Conservation (phyloP, 208 protist genomes). For the Leishmania guyanensis region DNA sequence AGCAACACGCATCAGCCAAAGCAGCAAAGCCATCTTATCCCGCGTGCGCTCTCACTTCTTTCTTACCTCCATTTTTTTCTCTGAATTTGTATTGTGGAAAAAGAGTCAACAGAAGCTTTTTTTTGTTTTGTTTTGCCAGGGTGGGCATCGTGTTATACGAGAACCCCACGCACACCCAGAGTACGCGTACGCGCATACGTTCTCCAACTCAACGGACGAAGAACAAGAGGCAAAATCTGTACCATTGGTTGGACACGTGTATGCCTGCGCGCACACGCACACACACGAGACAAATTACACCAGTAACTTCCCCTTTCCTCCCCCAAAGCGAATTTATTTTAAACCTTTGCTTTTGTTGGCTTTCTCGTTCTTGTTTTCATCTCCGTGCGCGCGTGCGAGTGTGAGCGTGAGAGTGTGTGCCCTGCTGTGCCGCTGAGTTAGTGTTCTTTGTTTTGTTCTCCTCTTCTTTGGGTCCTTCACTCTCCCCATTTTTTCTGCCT, state of each 20-base stretch:
- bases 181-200: neutral
- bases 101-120: neutral
- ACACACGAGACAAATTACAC: neutral
- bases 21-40: neutral
- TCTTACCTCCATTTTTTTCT: neutral
- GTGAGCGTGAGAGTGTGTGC: neutral
- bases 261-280: neutral
- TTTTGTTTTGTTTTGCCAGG: neutral
- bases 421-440: neutral
- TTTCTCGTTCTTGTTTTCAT: neutral
- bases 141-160: neutral
- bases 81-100: neutral
- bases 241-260: neutral
- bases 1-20: neutral
- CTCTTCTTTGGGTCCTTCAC: neutral
- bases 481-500: no score
- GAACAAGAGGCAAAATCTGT: neutral
- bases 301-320: neutral
- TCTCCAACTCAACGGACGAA: neutral
- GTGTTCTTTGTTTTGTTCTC: neutral
- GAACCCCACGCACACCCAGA: neutral
- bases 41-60: neutral
- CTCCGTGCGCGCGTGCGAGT: neutral
- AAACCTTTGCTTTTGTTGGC: neutral
- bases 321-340: neutral